Evolutionary conservation across 106 monocot genomes (phyloP), one percentile per base, ranked within the genome.

Genomic region (Amphibolis antarctica): DNA sequence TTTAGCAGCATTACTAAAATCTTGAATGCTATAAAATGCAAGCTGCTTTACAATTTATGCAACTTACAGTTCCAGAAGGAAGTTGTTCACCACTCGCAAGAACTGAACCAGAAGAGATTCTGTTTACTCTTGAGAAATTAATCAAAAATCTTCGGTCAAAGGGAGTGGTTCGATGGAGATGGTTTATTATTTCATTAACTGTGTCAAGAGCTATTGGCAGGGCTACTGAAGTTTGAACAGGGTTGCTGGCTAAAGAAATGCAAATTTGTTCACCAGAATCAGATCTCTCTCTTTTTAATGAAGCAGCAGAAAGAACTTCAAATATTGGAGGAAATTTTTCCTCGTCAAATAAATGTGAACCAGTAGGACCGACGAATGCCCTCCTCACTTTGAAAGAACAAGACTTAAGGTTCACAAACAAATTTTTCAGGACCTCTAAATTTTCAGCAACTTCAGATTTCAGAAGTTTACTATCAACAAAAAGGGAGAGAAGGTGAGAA

Each of bases 71-170:
- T 77, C 89, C 93, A 78, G 68, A 60, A 25, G 93, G 93, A 56
- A 94, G 81, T 70, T 89, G 76, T 83, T 94, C 93, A 19, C 93
- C 89, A 62, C 93, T 89, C 42, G 83, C 85, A 72, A 89, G 78
- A 48, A 94, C 86, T 50, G 72, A 79, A 42, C 83, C 89, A 69
- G 69, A 79, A 76, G 67, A 81, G 50, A 93, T 54, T 79, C 86
- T 71, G 58, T 86, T 81, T 15, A 42, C 65, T 68, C 52, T 78
- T 45, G 80, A 82, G 57, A 88, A 85, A 42, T 60, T 28, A 10
- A 59, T 61, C 18, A 59, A 18, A 62, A 70, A 28, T 66, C 66
- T 55, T 53, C 64, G 63, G 28, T 42, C 70, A 56, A 48, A 43
- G 27, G 45, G 26, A 23, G 14, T 46, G 43, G 56, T 25, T 68